Evolutionary conservation across 1,284 basidiomycete genomes (phyloP), one percentile per base, ranked within the genome.

Genomic region (Heterobasidion annosum): DNA sequence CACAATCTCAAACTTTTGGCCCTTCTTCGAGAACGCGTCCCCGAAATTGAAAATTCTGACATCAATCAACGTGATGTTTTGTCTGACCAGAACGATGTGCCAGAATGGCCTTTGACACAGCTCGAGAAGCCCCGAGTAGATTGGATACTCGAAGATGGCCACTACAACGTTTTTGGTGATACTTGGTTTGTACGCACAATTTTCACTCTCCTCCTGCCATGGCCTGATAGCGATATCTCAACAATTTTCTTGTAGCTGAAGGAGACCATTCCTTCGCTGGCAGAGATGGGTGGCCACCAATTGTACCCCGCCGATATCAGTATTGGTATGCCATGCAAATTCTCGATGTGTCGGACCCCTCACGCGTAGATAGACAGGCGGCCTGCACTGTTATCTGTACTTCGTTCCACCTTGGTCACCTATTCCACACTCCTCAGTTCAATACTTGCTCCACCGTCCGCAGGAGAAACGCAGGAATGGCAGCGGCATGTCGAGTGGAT

Each of bases 61-160:
- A 64, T 70, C 32, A 76, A 79, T 57, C 87, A 90, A 62, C 72
- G 77, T 54, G 75, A 81, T 48, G 61, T 83, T 18, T 71, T 91
- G 46, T 70, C 73, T 8, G 87, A 88, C 70, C 83, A 89, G 63
- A 63, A 68, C 4, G 83, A 89, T 57, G 70, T 90, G 9, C 87
- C 88, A 3, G 78, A 85, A 25, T 91, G 85, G 84, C 74, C 83
- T 13, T 70, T 91, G 34, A 68, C 67, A 5, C 80, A 83, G 57
- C 74, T 91, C n/a, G 85, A 89, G 65, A 88, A 85, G 67, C 88
- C 88, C 53, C 77, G 86, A 49, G 82, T 86, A 15, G 88, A 91
- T 64, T 91, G 88, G 88, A 88, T 91, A 54, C 70, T 85, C 1
- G 87, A 90, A 57, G 72, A 74, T 46, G 81, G 84, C 0, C 72